Evolutionary conservation across 2,329 filamentous ascomycete species (phyloP).

Genomic region (Biscogniauxia marginata): DNA sequence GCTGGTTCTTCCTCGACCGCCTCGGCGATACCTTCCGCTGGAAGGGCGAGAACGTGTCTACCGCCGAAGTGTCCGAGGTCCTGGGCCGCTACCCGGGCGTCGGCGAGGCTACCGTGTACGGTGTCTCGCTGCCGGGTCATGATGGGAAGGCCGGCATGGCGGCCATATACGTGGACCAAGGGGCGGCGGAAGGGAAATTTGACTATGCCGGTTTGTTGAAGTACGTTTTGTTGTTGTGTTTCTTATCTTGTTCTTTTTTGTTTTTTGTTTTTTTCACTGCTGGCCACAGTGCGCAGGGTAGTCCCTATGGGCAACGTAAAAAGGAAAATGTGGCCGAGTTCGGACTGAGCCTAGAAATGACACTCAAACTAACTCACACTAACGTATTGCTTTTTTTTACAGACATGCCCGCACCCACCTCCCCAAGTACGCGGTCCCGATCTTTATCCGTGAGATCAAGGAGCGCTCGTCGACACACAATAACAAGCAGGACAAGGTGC

Average conservation of each 20-base stretch:
- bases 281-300: too few relatives aligned
- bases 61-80: slow-evolving; percentile 64
- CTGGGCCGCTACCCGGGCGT: slow-evolving; percentile 59
- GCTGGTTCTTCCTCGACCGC: slow-evolving; percentile 68
- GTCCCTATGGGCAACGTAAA: too few relatives aligned
- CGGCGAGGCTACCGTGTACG: slow-evolving; percentile 69
- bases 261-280: not conserved
- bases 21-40: slow-evolving; percentile 74
- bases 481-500: slow-evolving; percentile 78
- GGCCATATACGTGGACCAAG: slow-evolving; percentile 55
- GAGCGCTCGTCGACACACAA: slow-evolving; percentile 65
- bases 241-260: not conserved
- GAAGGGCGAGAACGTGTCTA: slow-evolving; percentile 70
- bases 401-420: slow-evolving; percentile 57
- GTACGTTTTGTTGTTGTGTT: slow-evolving; percentile 31
- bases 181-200: slow-evolving; percentile 44
- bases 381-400: not conserved
- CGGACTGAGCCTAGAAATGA: too few relatives aligned
- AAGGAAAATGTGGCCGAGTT: too few relatives aligned
- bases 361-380: not conserved
- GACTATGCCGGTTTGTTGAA: slow-evolving; percentile 59
- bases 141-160: slow-evolving; percentile 68
- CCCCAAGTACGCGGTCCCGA: slow-evolving; percentile 72
- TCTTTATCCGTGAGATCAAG: slow-evolving; percentile 66
- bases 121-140: slow-evolving; percentile 62